A percentile compares a stretch with the other conserved stretches of the same genome.
These are phyloP conservation scores for Lachancea dasiensis DNA, from an alignment of 805 yeast genomes.

Conservation along the genomic window DNA sequence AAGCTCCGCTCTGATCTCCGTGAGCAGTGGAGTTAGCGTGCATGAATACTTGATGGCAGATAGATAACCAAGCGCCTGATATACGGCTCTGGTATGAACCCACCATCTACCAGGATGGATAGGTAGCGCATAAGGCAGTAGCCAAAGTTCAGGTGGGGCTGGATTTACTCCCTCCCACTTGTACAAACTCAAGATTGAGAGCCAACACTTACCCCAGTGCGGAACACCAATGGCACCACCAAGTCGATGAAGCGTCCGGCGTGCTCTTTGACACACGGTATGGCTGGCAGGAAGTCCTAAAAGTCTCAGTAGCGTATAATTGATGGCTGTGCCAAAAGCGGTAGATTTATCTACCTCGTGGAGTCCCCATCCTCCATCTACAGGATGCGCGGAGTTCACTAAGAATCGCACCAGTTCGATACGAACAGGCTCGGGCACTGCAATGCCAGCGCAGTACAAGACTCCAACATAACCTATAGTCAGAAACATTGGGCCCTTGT, in stretches of 20 bases:
- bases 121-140: slow-evolving; percentile 73
- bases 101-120: slow-evolving; percentile 97
- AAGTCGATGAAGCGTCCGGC: slow-evolving; percentile 56
- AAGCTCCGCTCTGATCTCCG: slow-evolving; percentile 70
- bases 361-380: slow-evolving; percentile 99
- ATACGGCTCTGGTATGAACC: slow-evolving; percentile 96
- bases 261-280: slow-evolving; percentile 71
- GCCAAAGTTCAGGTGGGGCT: slow-evolving; percentile 94
- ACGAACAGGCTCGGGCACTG: slow-evolving; percentile 59
- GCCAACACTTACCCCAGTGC: slow-evolving; percentile 97
- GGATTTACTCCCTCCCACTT: slow-evolving; percentile 98
- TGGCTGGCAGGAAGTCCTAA: slow-evolving; percentile 72
- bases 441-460: slow-evolving; percentile 59
- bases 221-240: slow-evolving; percentile 93
- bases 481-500: slow-evolving; percentile 98
- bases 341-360: slow-evolving; percentile 91
- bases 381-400: slow-evolving; percentile 91
- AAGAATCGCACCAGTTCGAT: slow-evolving; percentile 77
- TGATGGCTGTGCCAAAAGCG: slow-evolving; percentile 87
- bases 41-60: slow-evolving; percentile 52
- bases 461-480: slow-evolving; percentile 81
- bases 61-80: slow-evolving; percentile 79
- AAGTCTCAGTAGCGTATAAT: slow-evolving; percentile 74
- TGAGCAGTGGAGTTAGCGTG: slow-evolving; percentile 56
- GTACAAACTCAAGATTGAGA: slow-evolving; percentile 72